These are phyloP conservation scores for Pyrenochaeta sp. DNA, from an alignment of 2,329 filamentous ascomycete species.

Conservation along the genomic window DNA sequence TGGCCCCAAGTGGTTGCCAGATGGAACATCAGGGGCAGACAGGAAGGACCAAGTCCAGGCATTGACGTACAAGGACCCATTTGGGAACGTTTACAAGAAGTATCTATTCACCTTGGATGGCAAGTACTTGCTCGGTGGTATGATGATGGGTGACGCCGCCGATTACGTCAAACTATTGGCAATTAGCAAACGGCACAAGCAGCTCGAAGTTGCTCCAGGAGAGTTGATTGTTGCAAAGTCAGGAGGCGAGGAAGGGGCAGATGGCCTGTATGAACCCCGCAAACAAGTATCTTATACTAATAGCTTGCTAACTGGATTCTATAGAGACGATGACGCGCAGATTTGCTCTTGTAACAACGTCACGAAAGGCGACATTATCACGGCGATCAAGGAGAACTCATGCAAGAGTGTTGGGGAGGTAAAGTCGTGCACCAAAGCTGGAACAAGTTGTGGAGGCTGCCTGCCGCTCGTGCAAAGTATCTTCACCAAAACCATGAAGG, in stretches of 20 bases:
- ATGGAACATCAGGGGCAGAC: conserved; percentile 57
- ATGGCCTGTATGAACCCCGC: conserved; percentile 67
- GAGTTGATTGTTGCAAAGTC: conserved; percentile 84
- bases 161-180: conserved; percentile 91
- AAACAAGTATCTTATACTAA: conserved; percentile 16
- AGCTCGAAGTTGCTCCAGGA: conserved; percentile 77
- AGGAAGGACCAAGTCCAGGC: conserved; percentile 75
- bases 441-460: conserved; percentile 89
- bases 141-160: conserved; percentile 94
- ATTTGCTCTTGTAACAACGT: conserved; percentile 96
- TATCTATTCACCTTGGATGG: conserved; percentile 90
- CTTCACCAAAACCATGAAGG: conserved; percentile 87
- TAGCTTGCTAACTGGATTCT: background rate
- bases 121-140: conserved; percentile 89
- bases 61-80: conserved; percentile 87
- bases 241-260: conserved; percentile 77
- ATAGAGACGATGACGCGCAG: conserved; percentile 78
- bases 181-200: conserved; percentile 84
- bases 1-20: conserved; percentile 77
- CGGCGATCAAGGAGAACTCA: conserved; percentile 75
- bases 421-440: conserved; percentile 90
- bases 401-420: conserved; percentile 85
- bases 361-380: conserved; percentile 80
- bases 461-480: conserved; percentile 88
- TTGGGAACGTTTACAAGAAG: conserved; percentile 90